Evolutionary conservation across 1,139 yeast genomes (phyloP).

Genomic region (Groenewaldozyma sp.): DNA sequence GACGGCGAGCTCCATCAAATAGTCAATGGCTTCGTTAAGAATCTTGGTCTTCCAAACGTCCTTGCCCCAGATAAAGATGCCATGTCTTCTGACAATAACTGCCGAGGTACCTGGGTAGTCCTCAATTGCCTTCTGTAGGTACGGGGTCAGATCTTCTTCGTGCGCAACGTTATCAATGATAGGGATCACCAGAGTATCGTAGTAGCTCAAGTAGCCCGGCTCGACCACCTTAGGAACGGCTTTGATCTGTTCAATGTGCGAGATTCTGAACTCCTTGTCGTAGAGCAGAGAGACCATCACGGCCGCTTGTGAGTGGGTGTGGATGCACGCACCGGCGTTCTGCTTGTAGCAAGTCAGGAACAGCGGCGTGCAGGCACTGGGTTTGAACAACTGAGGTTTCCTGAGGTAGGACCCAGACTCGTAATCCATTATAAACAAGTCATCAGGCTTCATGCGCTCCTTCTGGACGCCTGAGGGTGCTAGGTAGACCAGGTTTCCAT

Average conservation of each 20-base stretch:
- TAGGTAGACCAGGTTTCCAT: constrained; percentile 52
- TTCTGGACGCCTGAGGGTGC: constrained; percentile 97
- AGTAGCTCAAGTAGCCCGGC: constrained; percentile 62
- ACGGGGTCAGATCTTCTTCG: constrained; percentile 69
- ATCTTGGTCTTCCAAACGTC: constrained; percentile 88
- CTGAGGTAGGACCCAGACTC: constrained; percentile 47
- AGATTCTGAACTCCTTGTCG: constrained; percentile 62
- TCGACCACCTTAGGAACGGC: constrained; percentile 69
- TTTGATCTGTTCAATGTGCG: constrained; percentile 85
- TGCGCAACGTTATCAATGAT: constrained; percentile 85
- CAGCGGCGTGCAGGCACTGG: constrained; percentile 88
- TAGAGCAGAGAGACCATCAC: constrained; percentile 70
- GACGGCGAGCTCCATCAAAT: constrained; percentile 73
- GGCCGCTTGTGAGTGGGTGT: constrained; percentile 84
- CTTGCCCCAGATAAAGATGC: constrained; percentile 94
- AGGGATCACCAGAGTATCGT: constrained; percentile 72
- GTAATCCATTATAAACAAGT: constrained; percentile 68
- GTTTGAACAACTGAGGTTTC: constrained; percentile 60
- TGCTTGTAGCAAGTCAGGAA: constrained; percentile 71
- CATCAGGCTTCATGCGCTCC: constrained; percentile 73
- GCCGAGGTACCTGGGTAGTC: constrained; percentile 75
- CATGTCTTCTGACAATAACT: constrained; percentile 85
- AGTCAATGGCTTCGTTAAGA: constrained; percentile 87
- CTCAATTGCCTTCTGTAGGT: constrained; percentile 52
- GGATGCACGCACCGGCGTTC: constrained; percentile 87